These are phyloP conservation scores for Polytrichum commune DNA, from an alignment of 225 moss, liverwort and hornwort species.

Conservation along the genomic window DNA sequence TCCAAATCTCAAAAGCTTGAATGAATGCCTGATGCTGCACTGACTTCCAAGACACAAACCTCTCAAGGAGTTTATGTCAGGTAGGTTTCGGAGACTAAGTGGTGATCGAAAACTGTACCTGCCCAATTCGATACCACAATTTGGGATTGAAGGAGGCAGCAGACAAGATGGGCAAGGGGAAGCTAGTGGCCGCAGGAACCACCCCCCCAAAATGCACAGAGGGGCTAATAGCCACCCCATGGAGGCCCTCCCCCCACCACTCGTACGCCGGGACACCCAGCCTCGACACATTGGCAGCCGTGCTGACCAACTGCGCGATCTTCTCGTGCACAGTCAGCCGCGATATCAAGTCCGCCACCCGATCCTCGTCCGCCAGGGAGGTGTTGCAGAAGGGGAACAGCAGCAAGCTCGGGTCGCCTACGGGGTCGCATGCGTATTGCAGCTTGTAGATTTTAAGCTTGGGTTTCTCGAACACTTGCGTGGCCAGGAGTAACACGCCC, in stretches of 20 bases:
- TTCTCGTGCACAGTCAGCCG: conserved; percentile 50
- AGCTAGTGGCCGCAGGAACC: conserved; percentile 57
- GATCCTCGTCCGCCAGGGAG: conserved; percentile 34
- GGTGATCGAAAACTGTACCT: conserved; percentile 11
- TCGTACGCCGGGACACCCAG: conserved; percentile 66
- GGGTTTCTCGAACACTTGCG: conserved; percentile 28
- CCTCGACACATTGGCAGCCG: conserved; percentile 56
- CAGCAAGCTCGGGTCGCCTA: conserved; percentile 11
- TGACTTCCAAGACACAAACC: no score
- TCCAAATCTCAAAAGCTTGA: no score
- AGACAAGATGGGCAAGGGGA: conserved; percentile 62
- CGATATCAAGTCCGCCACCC: conserved; percentile 53
- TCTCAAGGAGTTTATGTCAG: no score
- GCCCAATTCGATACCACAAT: conserved; percentile 55
- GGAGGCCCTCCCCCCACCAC: conserved; percentile 82
- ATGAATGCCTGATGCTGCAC: no score
- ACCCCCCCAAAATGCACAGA: conserved; percentile 63
- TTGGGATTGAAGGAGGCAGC: conserved; percentile 62
- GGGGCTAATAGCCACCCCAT: conserved; percentile 64
- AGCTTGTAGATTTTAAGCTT: conserved; percentile 16
- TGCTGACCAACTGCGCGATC: conserved; percentile 57
- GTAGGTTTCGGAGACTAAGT: no score
- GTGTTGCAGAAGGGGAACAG: conserved; percentile 57
- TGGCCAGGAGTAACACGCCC: conserved; percentile 23
- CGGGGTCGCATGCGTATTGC: conserved; percentile 38